Conservation (phyloP, 73 alveolate genomes). For the Stentor coeruleus region DNA sequence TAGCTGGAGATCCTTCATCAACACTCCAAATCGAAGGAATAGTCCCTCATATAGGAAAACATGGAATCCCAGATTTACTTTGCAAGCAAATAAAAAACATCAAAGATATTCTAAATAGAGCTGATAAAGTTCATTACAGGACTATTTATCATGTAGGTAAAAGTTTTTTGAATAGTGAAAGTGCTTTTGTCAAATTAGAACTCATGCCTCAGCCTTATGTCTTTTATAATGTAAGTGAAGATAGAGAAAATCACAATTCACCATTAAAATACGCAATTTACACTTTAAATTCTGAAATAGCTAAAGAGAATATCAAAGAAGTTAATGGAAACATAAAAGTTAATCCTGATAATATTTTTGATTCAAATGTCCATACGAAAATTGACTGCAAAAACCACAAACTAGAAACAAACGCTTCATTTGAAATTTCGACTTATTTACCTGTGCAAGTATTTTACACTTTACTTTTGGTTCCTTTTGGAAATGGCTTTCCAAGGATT, state of each 20-base stretch:
- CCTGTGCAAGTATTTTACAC: constrained; percentile 8
- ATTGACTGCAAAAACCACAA: neutral
- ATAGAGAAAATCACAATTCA: neutral
- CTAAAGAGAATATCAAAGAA: neutral
- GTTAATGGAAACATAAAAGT: neutral
- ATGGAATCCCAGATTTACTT: neutral
- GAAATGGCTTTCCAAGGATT: neutral
- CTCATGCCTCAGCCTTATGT: neutral
- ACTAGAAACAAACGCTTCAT: neutral
- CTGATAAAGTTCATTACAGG: neutral
- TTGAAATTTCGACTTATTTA: neutral
- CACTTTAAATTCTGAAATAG: neutral
- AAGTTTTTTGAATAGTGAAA: too few relatives aligned
- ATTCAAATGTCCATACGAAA: neutral
- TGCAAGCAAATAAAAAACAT: too few relatives aligned
- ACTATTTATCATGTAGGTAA: neutral
- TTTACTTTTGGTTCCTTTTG: neutral
- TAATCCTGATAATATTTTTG: neutral
- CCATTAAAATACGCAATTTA: neutral
- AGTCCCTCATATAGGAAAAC: neutral
- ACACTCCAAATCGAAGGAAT: neutral
- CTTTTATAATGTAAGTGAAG: neutral
- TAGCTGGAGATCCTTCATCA: neutral
- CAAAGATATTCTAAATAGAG: neutral
- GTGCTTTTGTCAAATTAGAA: neutral